Conservation (phyloP, 192 early-diverging fungal species). For the Gaertneriomyces sp. region DNA sequence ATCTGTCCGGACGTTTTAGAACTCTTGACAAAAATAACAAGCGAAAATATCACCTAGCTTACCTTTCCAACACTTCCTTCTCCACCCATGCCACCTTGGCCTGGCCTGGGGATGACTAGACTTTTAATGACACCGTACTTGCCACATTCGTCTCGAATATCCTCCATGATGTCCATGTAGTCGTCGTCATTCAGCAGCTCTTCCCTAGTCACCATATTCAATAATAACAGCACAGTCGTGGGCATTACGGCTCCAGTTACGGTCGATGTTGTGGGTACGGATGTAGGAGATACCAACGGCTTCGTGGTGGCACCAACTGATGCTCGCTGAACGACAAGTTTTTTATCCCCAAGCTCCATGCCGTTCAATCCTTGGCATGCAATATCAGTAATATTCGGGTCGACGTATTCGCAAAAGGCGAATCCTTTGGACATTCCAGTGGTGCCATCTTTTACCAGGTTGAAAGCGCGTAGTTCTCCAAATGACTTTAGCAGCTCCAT, state of each 20-base stretch:
- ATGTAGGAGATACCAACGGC: slow-evolving; percentile 35
- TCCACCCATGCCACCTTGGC: slow-evolving; percentile 41
- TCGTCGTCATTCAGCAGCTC: slow-evolving; percentile 84
- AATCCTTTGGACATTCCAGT: slow-evolving; percentile 83
- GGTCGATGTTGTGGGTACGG: slow-evolving; percentile 44
- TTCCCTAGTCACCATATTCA: slow-evolving; percentile 90
- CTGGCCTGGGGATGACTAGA: slow-evolving; percentile 81
- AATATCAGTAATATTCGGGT: slow-evolving; percentile 83
- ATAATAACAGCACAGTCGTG: slow-evolving; percentile 77
- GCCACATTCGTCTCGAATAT: slow-evolving; percentile 83
- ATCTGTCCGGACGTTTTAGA: slow-evolving; percentile 55
- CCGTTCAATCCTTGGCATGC: slow-evolving; percentile 94
- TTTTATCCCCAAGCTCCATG: slow-evolving; percentile 91
- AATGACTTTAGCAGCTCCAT: slow-evolving; percentile 90
- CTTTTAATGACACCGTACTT: slow-evolving; percentile 81
- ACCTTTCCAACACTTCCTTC: slow-evolving; percentile 82
- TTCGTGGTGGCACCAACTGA: slow-evolving; percentile 71
- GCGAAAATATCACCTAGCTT: slow-evolving; percentile 20
- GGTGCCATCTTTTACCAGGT: slow-evolving; percentile 81
- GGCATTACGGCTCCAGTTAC: slow-evolving; percentile 62
- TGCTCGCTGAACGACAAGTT: slow-evolving; percentile 91
- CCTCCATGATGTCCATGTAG: slow-evolving; percentile 85
- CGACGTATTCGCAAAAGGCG: slow-evolving; percentile 94
- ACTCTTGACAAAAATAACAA: neutral
- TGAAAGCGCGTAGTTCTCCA: slow-evolving; percentile 89